phyloP scores from a whole-genome alignment of 1,139 yeast genomes.

The Geotrichum carabidarum region DNA sequence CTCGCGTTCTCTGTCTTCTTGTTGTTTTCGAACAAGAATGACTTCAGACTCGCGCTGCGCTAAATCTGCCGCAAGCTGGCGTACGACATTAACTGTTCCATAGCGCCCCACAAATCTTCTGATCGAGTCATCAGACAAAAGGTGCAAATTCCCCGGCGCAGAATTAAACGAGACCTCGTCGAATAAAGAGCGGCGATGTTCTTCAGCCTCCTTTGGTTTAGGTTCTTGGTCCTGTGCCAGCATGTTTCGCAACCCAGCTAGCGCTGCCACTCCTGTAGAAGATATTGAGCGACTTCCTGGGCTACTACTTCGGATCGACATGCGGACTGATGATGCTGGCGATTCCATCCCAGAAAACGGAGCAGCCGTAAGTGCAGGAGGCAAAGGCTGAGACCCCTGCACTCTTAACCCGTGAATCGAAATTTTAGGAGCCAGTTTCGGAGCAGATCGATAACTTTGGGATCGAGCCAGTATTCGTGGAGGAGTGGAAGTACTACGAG shows the following conservation, averaged over 20 bases:
- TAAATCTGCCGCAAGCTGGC: slow-evolving; percentile 48
- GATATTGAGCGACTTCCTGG: neutral
- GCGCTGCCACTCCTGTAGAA: neutral
- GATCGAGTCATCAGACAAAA: slow-evolving; percentile 36
- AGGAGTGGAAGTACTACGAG: neutral
- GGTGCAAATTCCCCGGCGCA: slow-evolving; percentile 40
- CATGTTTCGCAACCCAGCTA: slow-evolving; percentile 7
- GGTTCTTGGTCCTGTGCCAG: slow-evolving; percentile 7
- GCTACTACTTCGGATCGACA: slow-evolving; percentile 14
- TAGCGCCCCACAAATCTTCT: slow-evolving; percentile 40
- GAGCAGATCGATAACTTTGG: slow-evolving; percentile 1
- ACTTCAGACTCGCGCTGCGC: slow-evolving; percentile 49
- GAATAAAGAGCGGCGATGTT: slow-evolving; percentile 24
- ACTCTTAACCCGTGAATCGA: neutral
- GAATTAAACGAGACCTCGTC: slow-evolving; percentile 29
- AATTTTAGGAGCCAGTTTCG: neutral
- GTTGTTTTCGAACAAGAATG: slow-evolving; percentile 41
- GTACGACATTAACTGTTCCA: slow-evolving; percentile 44
- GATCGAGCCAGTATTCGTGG: neutral
- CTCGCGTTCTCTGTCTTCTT: slow-evolving; percentile 45
- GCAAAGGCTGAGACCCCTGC: neutral
- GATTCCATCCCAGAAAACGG: slow-evolving; percentile 8
- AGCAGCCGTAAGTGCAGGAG: slow-evolving; percentile 2
- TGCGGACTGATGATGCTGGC: slow-evolving; percentile 8
- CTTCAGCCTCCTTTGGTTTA: neutral